Base-by-base conservation (phyloP, 106 monocot species). In the Apostasia ramifera region DNA sequence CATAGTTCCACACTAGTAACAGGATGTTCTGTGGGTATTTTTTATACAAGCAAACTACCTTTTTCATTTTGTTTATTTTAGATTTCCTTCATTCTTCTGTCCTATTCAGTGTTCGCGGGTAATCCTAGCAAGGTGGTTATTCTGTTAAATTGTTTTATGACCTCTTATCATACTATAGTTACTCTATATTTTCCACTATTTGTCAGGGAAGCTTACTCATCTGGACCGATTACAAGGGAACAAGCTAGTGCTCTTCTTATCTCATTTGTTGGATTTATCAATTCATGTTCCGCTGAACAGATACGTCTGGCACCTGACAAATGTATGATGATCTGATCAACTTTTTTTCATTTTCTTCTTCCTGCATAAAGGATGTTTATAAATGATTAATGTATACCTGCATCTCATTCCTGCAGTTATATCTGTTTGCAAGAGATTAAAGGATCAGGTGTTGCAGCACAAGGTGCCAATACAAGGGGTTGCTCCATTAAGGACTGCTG, bases 281-380 rank as follows among this genome's bases (percentile, higher is more conserved):
- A 87, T 80, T 66, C 66, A 39, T 92, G 97, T 72, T 84, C 77
- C 13, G 68, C 73, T 41, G 79, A 87, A 55, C 92, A 98, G 68
- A 92, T 98, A 73, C 83, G 81, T 49, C 65, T 92, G 70, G 90
- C 78, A 64, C 81, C 92, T 70, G 97, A 92, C 4, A 98, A 92
- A 83, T 98, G 97, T 98, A 90, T 71, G 76, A 42, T 4, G 2
- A 47, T 46, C 6, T 65, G 26, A 26, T 26, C 26, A 26, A 26
- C 26, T 26, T 26, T 26, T 26, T 26, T 26, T 26, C 26, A 26
- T 26, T 26, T 63, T 63, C 45, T 48, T 49, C 4, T 49, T 8
- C 2, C 12, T 12, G 1, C 14, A 13, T 62, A 44, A 13, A 62
- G 26, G 45, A 44, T 43, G 62, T 13, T 56, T 67, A 42, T 62